Percentiles rank a stretch among this genome's conserved stretches.
These are phyloP conservation scores for Dendrobium chrysotoxum DNA, from an alignment of 106 monocot genomes.

Conservation along the genomic window DNA sequence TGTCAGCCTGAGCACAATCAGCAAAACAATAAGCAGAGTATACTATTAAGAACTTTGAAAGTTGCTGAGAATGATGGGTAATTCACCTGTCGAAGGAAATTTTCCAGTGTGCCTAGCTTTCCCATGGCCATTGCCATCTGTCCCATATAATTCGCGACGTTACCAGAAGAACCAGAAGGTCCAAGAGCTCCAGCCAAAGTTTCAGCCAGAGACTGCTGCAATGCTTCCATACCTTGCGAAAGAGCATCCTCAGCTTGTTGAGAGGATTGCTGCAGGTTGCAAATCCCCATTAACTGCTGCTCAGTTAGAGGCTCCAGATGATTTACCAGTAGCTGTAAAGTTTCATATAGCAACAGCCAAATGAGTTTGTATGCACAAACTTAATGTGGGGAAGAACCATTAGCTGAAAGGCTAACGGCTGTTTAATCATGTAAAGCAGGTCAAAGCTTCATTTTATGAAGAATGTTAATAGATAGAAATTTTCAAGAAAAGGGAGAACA, in stretches of 20 bases:
- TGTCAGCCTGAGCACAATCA: constrained; percentile 40
- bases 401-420: neutral
- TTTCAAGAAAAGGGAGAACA: too few relatives aligned
- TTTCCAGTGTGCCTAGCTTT: constrained; percentile 62
- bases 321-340: constrained; percentile 32
- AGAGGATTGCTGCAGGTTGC: constrained; percentile 53
- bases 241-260: constrained; percentile 63
- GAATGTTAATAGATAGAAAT: neutral
- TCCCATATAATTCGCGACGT: constrained; percentile 70
- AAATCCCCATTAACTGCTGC: constrained; percentile 44
- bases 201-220: constrained; percentile 56
- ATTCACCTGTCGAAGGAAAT: constrained; percentile 48
- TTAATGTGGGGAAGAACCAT: neutral
- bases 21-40: neutral
- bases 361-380: neutral
- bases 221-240: constrained; percentile 63
- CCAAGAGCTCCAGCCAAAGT: constrained; percentile 40
- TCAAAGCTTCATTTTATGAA: neutral
- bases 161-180: constrained; percentile 34
- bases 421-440: neutral
- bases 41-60: neutral
- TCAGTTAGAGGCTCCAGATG: constrained; percentile 58
- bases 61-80: neutral
- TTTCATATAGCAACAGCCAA: neutral
- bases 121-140: constrained; percentile 82